Conservation (phyloP, 2,329 filamentous ascomycete species). For the Allantophomopsis cytisporea region DNA sequence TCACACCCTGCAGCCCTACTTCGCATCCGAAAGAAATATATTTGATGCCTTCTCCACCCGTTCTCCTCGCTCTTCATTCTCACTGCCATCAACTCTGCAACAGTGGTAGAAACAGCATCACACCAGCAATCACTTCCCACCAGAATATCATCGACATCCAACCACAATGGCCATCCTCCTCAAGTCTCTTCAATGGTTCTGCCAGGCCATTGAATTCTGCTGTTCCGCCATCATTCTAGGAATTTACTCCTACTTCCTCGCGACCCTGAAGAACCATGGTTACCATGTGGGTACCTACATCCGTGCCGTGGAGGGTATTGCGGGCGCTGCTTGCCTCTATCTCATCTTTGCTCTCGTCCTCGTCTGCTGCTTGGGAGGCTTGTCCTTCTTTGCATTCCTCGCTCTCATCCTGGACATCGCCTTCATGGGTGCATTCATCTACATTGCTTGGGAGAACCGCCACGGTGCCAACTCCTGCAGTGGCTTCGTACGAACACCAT, state of each 20-base stretch:
- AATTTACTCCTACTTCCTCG: slow-evolving; percentile 77
- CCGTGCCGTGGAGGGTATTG: slow-evolving; percentile 65
- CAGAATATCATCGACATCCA: too few species aligned
- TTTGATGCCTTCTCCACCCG: too few species aligned
- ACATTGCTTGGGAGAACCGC: slow-evolving; percentile 64
- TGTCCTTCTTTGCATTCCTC: slow-evolving; percentile 57
- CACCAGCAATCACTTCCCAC: too few species aligned
- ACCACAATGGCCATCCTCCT: slow-evolving; percentile 26
- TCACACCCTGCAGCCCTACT: too few species aligned
- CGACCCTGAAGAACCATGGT: slow-evolving; percentile 52
- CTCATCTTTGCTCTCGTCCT: slow-evolving; percentile 57
- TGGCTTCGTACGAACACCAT: slow-evolving; percentile 48
- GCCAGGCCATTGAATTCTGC: slow-evolving; percentile 63
- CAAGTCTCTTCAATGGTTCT: slow-evolving; percentile 53
- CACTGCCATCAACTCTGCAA: too few species aligned
- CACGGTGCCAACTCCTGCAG: slow-evolving; percentile 54
- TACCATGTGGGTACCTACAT: slow-evolving; percentile 48
- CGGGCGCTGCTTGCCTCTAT: slow-evolving; percentile 64
- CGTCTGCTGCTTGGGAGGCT: slow-evolving; percentile 68
- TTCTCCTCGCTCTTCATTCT: too few species aligned
- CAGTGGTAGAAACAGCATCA: too few species aligned
- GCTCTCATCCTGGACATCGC: slow-evolving; percentile 64
- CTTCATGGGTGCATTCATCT: slow-evolving; percentile 69
- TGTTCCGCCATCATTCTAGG: slow-evolving; percentile 62
- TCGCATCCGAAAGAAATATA: too few species aligned